Percentiles rank a stretch among this genome's conserved stretches.
These are phyloP conservation scores for Acorus calamus DNA, from an alignment of 106 monocot genomes.

Conservation along the genomic window DNA sequence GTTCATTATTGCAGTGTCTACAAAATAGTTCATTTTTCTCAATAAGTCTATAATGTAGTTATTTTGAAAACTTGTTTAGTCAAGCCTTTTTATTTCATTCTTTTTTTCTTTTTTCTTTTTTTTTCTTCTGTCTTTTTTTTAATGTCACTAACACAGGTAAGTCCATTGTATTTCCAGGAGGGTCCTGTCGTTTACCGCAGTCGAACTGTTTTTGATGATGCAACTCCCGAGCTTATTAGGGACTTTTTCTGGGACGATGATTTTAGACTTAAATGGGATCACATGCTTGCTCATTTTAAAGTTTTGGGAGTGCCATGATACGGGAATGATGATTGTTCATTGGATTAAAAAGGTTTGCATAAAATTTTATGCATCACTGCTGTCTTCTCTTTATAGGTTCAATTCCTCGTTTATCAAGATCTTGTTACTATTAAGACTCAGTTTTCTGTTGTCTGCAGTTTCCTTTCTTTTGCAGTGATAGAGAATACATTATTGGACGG, in stretches of 20 bases:
- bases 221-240: constrained; percentile 78
- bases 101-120: too few species aligned
- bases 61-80: too few species aligned
- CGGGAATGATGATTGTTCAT: constrained; percentile 71
- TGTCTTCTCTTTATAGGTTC: too few species aligned
- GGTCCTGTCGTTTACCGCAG: constrained; percentile 72
- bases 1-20: too few species aligned
- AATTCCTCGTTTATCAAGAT: too few species aligned
- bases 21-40: too few species aligned
- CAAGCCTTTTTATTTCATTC: too few species aligned
- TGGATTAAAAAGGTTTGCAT: constrained; percentile 86
- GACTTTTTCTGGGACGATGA: constrained; percentile 99
- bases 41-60: too few species aligned
- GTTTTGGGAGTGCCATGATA: constrained; percentile 58
- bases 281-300: constrained; percentile 74
- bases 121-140: not conserved
- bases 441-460: constrained; percentile 50
- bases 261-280: constrained; percentile 86
- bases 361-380: too few species aligned
- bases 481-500: constrained; percentile 88
- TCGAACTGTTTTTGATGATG: constrained; percentile 91
- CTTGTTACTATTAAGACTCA: not conserved
- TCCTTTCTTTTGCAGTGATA: constrained; percentile 94
- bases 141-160: not conserved
- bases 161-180: constrained; percentile 20